phyloP scores from a whole-genome alignment of 805 yeast genomes.

The Starmerella geochares region DNA sequence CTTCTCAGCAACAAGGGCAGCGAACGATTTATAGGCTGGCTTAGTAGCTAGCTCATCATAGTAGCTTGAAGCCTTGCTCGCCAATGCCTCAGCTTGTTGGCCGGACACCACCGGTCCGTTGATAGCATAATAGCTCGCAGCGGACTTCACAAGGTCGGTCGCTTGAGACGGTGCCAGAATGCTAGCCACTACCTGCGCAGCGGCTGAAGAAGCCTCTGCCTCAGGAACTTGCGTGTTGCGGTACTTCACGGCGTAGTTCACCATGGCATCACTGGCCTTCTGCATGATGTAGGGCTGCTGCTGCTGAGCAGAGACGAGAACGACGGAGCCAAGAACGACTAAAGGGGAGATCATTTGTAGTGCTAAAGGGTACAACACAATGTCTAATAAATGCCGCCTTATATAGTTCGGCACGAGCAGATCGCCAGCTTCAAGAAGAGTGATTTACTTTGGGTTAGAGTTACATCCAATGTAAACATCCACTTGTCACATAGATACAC shows the following conservation, averaged over 20 bases:
- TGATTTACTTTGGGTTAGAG: not conserved
- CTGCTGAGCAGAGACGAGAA: constrained; percentile 10
- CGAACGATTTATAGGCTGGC: constrained; percentile 21
- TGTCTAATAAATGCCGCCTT: too few relatives aligned
- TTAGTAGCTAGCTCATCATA: constrained; percentile 20
- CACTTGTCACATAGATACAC: not conserved
- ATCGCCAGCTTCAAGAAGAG: too few relatives aligned
- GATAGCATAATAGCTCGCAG: constrained; percentile 18
- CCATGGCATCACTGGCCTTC: constrained; percentile 20
- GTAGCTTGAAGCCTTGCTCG: constrained; percentile 21
- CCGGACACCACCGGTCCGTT: constrained; percentile 19
- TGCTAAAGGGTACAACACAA: not conserved
- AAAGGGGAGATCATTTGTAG: constrained; percentile 13
- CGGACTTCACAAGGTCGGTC: constrained; percentile 18
- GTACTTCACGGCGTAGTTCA: constrained; percentile 20
- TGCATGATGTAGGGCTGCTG: constrained; percentile 21
- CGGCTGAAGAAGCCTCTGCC: constrained; percentile 20
- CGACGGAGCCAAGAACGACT: constrained; percentile 11
- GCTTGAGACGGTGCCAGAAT: constrained; percentile 22
- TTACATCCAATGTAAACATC: not conserved
- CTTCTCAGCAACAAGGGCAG: constrained; percentile 15
- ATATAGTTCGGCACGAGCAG: not conserved
- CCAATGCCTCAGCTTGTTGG: constrained; percentile 17
- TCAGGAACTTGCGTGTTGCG: constrained; percentile 18
- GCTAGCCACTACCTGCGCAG: constrained; percentile 17